phyloP scores from a whole-genome alignment of 1,139 yeast genomes.

The Yamadazyma pseudoaaseri region DNA sequence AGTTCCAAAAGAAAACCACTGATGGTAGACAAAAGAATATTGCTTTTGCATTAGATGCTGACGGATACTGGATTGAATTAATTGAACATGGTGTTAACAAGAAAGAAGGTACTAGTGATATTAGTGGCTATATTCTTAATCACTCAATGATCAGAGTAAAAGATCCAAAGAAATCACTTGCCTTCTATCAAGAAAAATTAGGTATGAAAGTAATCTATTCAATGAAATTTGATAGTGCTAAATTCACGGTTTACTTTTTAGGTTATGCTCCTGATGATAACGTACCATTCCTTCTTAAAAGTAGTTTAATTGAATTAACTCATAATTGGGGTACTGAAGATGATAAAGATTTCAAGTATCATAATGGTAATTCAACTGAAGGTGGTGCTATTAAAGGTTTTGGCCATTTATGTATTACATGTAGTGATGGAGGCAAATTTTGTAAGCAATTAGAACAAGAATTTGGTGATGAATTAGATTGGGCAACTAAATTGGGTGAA shows the following conservation, averaged over 20 bases:
- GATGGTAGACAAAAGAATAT: slow-evolving; percentile 93
- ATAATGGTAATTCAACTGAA: slow-evolving; percentile 68
- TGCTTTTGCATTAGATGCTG: slow-evolving; percentile 94
- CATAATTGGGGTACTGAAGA: slow-evolving; percentile 94
- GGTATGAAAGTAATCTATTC: slow-evolving; percentile 75
- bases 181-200: slow-evolving; percentile 71
- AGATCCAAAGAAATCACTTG: slow-evolving; percentile 74
- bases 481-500: slow-evolving; percentile 55
- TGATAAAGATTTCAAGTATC: slow-evolving; percentile 72
- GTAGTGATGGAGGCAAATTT: slow-evolving; percentile 59
- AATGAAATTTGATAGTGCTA: slow-evolving; percentile 59
- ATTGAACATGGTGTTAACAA: slow-evolving; percentile 57
- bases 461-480: slow-evolving; percentile 31
- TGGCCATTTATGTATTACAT: slow-evolving; percentile 82
- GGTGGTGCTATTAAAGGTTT: slow-evolving; percentile 71
- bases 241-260: slow-evolving; percentile 82
- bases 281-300: slow-evolving; percentile 36
- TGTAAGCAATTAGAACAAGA: slow-evolving; percentile 49
- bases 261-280: slow-evolving; percentile 55
- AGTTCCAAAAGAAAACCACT: slow-evolving; percentile 74
- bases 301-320: slow-evolving; percentile 82
- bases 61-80: slow-evolving; percentile 95
- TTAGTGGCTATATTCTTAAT: slow-evolving; percentile 61
- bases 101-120: slow-evolving; percentile 36
- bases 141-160: slow-evolving; percentile 93